Evolutionary conservation across 768 basidiomycete species (phyloP).

Genomic region (Chalciporus sphaerocephalus): DNA sequence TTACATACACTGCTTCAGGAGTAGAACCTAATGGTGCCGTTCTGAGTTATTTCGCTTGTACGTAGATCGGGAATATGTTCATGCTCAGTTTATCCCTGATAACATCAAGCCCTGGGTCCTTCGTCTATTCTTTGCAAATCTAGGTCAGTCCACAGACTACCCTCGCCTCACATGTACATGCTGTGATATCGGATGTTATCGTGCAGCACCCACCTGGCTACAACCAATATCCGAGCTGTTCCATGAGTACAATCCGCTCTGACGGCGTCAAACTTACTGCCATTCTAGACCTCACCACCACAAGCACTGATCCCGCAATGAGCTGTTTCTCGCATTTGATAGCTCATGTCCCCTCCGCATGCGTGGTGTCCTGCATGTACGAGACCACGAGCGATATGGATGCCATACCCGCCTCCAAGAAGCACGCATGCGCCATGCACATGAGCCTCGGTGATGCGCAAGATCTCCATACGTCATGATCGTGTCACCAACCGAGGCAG

Average conservation of each 20-base stretch:
- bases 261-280: slow-evolving; percentile 1
- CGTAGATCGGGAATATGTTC: slow-evolving; percentile 4
- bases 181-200: slow-evolving; percentile 5
- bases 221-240: slow-evolving; percentile 17
- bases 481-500: not conserved
- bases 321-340: slow-evolving; percentile 8
- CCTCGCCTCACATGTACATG: slow-evolving; percentile 1
- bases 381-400: slow-evolving; percentile 4
- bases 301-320: slow-evolving; percentile 3
- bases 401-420: slow-evolving; percentile 9
- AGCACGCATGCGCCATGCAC: not conserved
- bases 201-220: slow-evolving; percentile 7
- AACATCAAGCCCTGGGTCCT: slow-evolving; percentile 7
- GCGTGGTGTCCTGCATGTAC: slow-evolving; percentile 4
- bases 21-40: slow-evolving; percentile 9
- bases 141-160: not conserved
- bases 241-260: slow-evolving; percentile 8
- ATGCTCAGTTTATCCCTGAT: slow-evolving; percentile 6
- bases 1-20: slow-evolving; percentile 9
- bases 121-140: slow-evolving; percentile 6
- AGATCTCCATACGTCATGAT: slow-evolving; percentile 4
- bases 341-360: slow-evolving; percentile 6
- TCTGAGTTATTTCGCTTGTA: not conserved
- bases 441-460: not conserved
- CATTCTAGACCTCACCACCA: not conserved